Conservation (phyloP, 164 flowering plant genomes). For the Cinnamomum chago region DNA sequence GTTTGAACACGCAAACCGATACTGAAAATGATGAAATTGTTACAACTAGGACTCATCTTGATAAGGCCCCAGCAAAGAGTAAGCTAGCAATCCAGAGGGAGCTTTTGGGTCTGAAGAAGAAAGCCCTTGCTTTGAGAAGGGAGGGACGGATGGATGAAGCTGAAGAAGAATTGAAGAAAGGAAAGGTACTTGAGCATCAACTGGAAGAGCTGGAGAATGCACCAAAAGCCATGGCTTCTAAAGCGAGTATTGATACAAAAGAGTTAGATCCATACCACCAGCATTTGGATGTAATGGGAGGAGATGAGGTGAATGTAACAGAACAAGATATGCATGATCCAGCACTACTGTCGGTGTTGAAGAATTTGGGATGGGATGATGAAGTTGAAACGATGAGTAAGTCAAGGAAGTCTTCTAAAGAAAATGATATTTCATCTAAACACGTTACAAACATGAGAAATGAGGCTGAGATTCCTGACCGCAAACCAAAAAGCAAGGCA, state of each 20-base stretch:
- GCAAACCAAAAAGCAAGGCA: slow-evolving; percentile 49
- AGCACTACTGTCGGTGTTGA: slow-evolving; percentile 49
- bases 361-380: slow-evolving; percentile 77
- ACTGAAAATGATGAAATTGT: slow-evolving; percentile 13
- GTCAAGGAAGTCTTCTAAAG: slow-evolving; percentile 16
- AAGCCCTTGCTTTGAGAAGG: slow-evolving; percentile 73
- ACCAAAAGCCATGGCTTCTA: slow-evolving; percentile 19
- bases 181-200: slow-evolving; percentile 64
- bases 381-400: slow-evolving; percentile 22
- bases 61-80: slow-evolving; percentile 43
- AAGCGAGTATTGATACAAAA: slow-evolving; percentile 13
- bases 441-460: background rate
- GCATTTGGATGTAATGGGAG: slow-evolving; percentile 30
- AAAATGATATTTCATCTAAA: slow-evolving; percentile 10
- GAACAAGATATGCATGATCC: slow-evolving; percentile 86
- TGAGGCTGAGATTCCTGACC: slow-evolving; percentile 14
- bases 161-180: slow-evolving; percentile 71
- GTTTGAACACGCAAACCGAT: slow-evolving; percentile 10
- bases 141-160: slow-evolving; percentile 83
- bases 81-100: slow-evolving; percentile 66
- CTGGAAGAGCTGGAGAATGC: slow-evolving; percentile 63
- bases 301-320: slow-evolving; percentile 49
- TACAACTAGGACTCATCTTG: slow-evolving; percentile 2
- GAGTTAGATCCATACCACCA: slow-evolving; percentile 1
- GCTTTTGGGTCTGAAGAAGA: slow-evolving; percentile 71